Percentiles rank a stretch among this genome's conserved stretches.
These are phyloP conservation scores for Phoma sp. DNA, from an alignment of 2,329 filamentous ascomycete species.

Conservation along the genomic window DNA sequence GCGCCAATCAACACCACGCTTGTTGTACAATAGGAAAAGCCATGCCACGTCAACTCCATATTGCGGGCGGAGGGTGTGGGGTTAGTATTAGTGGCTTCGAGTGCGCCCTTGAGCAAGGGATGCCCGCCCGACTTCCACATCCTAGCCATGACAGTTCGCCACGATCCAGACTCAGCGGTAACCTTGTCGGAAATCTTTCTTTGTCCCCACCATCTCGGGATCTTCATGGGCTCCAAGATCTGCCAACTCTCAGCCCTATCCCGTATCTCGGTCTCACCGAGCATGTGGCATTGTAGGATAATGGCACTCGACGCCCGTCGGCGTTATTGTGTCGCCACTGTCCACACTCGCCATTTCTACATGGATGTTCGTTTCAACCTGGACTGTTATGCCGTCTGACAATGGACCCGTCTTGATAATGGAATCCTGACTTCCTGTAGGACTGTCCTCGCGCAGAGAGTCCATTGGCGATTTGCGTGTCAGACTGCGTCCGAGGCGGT, in stretches of 20 bases:
- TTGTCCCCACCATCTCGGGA: background rate
- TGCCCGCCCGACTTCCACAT: background rate
- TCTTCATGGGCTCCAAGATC: background rate
- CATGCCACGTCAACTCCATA: background rate
- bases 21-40: conserved; percentile 8
- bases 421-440: conserved; percentile 43
- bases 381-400: conserved; percentile 42
- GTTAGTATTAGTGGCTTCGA: background rate
- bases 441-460: conserved; percentile 31
- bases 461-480: conserved; percentile 22
- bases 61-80: background rate
- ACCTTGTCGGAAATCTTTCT: background rate
- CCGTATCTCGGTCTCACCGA: background rate
- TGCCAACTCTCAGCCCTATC: background rate
- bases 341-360: conserved; percentile 6
- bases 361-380: conserved; percentile 35
- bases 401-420: conserved; percentile 39
- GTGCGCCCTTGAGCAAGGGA: background rate
- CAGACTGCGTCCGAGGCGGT: conserved; percentile 29
- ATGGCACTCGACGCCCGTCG: background rate
- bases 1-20: conserved; percentile 11
- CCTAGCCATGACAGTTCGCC: background rate
- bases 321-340: conserved; percentile 5
- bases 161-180: background rate
- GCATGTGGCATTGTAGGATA: background rate